Evolutionary conservation across 495 filamentous ascomycete genomes (phyloP).

Genomic region (Tirmania nivea): DNA sequence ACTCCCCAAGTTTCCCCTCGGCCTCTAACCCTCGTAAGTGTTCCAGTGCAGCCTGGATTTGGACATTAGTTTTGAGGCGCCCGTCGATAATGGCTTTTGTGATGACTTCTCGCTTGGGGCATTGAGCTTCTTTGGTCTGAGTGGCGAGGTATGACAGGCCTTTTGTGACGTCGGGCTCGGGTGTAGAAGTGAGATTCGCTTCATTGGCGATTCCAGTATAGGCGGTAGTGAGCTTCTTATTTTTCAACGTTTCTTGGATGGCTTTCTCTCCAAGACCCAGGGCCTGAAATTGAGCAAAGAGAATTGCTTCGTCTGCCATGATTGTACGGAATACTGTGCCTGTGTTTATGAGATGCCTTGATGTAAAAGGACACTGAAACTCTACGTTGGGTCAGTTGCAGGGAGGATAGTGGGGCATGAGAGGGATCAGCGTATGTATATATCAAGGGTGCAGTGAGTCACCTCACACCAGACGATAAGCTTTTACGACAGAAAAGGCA

Average conservation of each 20-base stretch:
- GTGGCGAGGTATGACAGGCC: slow-evolving; percentile 9
- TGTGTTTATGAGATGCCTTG: too few relatives aligned
- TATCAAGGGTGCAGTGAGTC: too few relatives aligned
- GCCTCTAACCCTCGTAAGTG: slow-evolving; percentile 4
- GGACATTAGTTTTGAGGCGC: slow-evolving; percentile 12
- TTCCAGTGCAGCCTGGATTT: slow-evolving; percentile 15
- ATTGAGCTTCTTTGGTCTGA: slow-evolving; percentile 11
- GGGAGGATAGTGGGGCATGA: too few relatives aligned
- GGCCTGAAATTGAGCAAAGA: slow-evolving; percentile 9
- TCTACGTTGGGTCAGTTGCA: too few relatives aligned
- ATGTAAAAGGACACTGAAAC: too few relatives aligned
- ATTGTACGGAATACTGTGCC: neutral
- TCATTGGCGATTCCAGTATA: slow-evolving; percentile 12
- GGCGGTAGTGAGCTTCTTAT: slow-evolving; percentile 15
- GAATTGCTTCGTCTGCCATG: slow-evolving; percentile 5
- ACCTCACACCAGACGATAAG: too few relatives aligned
- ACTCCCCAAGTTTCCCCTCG: slow-evolving; percentile 4
- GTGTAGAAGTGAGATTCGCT: slow-evolving; percentile 1
- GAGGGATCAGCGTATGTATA: too few relatives aligned
- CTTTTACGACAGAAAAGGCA: too few relatives aligned
- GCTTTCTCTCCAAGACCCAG: slow-evolving; percentile 16
- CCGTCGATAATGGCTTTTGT: slow-evolving; percentile 11
- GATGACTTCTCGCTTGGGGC: slow-evolving; percentile 12
- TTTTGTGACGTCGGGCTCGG: slow-evolving; percentile 2
- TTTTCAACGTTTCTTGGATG: slow-evolving; percentile 15